Conservation (phyloP, 208 protist genomes). For the Acanthamoeba sp. region DNA sequence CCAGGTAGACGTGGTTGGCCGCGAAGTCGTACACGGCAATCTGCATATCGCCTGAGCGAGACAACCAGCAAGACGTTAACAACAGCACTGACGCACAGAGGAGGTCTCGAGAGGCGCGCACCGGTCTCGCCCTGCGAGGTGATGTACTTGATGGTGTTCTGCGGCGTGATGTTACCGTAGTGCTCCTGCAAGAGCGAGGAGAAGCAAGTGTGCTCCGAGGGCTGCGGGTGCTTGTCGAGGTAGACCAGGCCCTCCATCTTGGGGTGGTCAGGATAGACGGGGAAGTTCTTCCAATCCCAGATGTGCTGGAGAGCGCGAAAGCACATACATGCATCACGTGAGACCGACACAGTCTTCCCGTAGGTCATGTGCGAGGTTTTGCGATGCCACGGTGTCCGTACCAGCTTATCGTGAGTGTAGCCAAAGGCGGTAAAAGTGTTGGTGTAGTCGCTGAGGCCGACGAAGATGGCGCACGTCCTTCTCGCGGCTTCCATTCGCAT, state of each 20-base stretch:
- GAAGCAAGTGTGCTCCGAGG: slow-evolving; percentile 67
- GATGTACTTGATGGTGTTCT: slow-evolving; percentile 65
- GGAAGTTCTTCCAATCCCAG: slow-evolving; percentile 74
- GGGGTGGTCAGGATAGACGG: slow-evolving; percentile 43
- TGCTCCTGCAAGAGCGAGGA: neutral
- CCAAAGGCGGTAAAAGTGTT: slow-evolving; percentile 79
- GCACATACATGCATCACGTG: too few species aligned
- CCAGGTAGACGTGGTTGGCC: slow-evolving; percentile 68
- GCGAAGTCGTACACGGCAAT: slow-evolving; percentile 64
- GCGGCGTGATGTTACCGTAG: slow-evolving; percentile 42
- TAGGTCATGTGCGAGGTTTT: too few species aligned
- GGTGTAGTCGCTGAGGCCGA: slow-evolving; percentile 76
- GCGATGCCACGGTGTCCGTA: too few species aligned
- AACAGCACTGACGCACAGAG: neutral
- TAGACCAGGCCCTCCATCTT: slow-evolving; percentile 68
- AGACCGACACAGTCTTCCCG: too few species aligned
- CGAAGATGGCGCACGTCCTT: slow-evolving; percentile 77
- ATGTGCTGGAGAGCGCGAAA: slow-evolving; percentile 50
- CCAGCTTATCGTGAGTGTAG: slow-evolving; percentile 77
- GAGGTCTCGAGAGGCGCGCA: neutral
- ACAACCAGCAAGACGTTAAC: neutral
- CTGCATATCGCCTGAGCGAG: slow-evolving; percentile 28
- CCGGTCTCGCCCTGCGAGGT: slow-evolving; percentile 68
- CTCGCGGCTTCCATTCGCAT: slow-evolving; percentile 71
- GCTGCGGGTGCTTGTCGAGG: slow-evolving; percentile 76